Conservation (phyloP, 2,329 filamentous ascomycete genomes). For the Pseudocercospora ulei region DNA sequence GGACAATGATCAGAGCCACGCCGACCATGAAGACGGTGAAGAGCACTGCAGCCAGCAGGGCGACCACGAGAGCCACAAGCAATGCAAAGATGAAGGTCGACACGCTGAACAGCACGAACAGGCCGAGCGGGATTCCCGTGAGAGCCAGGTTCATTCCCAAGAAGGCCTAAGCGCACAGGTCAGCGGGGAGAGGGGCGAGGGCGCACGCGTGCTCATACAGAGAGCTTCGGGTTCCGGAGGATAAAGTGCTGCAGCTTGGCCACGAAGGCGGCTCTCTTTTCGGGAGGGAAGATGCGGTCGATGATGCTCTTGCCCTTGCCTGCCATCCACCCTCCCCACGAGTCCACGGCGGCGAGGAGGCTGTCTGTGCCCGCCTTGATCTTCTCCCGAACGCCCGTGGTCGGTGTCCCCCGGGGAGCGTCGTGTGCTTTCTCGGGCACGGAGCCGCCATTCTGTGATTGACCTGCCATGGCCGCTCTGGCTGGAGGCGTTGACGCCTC, state of each 20-base stretch:
- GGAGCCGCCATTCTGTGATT: constrained; percentile 19
- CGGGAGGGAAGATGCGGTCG: constrained; percentile 50
- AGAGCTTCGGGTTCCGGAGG: constrained; percentile 56
- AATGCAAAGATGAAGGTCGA: constrained; percentile 55
- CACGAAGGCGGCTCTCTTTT: constrained; percentile 50
- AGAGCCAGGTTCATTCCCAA: constrained; percentile 55
- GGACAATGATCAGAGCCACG: constrained; percentile 56
- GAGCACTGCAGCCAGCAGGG: constrained; percentile 44
- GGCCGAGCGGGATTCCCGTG: constrained; percentile 55
- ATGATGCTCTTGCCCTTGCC: constrained; percentile 35
- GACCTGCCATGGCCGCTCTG: constrained; percentile 24
- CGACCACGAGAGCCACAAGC: constrained; percentile 49
- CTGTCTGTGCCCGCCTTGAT: constrained; percentile 26
- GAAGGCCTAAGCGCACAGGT: constrained; percentile 50
- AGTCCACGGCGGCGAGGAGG: constrained; percentile 28
- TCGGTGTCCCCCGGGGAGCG: constrained; percentile 21
- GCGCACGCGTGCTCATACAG: constrained; percentile 43
- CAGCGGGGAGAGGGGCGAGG: constrained; percentile 5
- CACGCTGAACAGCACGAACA: constrained; percentile 59
- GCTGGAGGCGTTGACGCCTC: constrained; percentile 22
- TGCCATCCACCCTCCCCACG: constrained; percentile 25
- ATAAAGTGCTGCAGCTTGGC: constrained; percentile 49
- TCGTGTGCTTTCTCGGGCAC: constrained; percentile 20
- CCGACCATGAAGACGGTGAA: constrained; percentile 61
- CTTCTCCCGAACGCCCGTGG: constrained; percentile 23